Evolutionary conservation across 2,329 filamentous ascomycete genomes (phyloP).

Genomic region (Coniochaeta prunicola): DNA sequence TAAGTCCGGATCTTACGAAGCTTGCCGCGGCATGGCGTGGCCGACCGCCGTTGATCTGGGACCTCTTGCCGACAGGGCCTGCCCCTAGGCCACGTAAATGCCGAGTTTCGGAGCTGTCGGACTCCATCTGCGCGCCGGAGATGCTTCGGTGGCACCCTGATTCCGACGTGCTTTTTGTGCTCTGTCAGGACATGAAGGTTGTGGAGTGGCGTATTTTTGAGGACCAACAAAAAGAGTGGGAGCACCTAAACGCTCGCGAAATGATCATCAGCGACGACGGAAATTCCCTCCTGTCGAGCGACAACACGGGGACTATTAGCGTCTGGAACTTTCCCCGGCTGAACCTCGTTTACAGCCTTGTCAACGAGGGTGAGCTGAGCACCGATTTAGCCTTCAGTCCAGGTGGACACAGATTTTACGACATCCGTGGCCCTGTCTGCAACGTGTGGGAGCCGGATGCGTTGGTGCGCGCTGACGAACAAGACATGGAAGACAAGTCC

Average conservation of each 20-base stretch:
- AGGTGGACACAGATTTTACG: conserved; percentile 2
- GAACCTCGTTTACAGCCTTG: background rate
- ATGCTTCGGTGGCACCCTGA: conserved; percentile 1
- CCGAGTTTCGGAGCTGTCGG: background rate
- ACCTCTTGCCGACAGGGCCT: background rate
- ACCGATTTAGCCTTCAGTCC: background rate
- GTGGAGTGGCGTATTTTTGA: conserved; percentile 2
- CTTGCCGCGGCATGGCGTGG: conserved; percentile 1
- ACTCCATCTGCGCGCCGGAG: background rate
- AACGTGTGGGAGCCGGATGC: conserved; percentile 3
- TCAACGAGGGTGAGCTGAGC: background rate
- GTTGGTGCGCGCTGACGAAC: background rate
- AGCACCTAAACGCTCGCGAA: background rate
- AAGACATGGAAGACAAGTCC: conserved; percentile 1
- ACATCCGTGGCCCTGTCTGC: background rate
- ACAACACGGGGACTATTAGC: background rate
- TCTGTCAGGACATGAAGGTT: background rate
- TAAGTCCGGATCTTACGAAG: conserved; percentile 1
- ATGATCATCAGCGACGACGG: background rate
- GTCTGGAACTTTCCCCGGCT: conserved; percentile 1
- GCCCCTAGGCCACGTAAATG: background rate
- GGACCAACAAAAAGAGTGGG: background rate
- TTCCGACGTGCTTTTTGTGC: background rate
- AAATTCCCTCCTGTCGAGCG: background rate
- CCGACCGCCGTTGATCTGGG: background rate